Conservation (phyloP, 2,329 filamentous ascomycete genomes). For the Lachnellula willkommii region DNA sequence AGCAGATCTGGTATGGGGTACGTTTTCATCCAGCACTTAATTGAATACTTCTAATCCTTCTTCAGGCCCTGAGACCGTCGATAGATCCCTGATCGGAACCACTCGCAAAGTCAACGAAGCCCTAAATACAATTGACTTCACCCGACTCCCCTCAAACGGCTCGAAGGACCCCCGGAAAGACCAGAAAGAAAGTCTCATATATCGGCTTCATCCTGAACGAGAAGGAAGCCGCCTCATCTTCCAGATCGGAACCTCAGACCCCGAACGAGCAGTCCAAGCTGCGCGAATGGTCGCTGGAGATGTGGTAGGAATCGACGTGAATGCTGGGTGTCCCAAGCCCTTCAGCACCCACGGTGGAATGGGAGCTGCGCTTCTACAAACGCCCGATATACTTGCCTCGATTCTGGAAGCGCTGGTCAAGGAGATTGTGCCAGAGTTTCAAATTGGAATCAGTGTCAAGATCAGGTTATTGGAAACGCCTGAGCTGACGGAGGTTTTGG, state of each 20-base stretch:
- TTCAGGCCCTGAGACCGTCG: constrained; percentile 84
- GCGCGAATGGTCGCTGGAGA: constrained; percentile 79
- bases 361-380: constrained; percentile 84
- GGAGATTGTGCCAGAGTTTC: constrained; percentile 68
- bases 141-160: constrained; percentile 67
- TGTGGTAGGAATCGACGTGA: constrained; percentile 92
- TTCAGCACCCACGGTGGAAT: constrained; percentile 93
- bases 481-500: constrained; percentile 69
- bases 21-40: constrained; percentile 22
- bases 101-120: constrained; percentile 69
- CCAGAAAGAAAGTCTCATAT: constrained; percentile 66
- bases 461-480: constrained; percentile 80
- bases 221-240: constrained; percentile 78
- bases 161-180: constrained; percentile 51
- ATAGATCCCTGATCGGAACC: constrained; percentile 85
- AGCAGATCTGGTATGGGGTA: constrained; percentile 93
- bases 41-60: not conserved
- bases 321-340: constrained; percentile 96
- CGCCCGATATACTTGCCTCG: constrained; percentile 73
- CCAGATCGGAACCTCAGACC: constrained; percentile 84
- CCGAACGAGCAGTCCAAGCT: constrained; percentile 75
- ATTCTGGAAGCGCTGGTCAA: constrained; percentile 80
- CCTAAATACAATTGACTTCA: constrained; percentile 80
- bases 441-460: constrained; percentile 95
- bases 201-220: constrained; percentile 70